phyloP scores from a whole-genome alignment of 495 filamentous ascomycete genomes.

The Durotheca rogersii region DNA sequence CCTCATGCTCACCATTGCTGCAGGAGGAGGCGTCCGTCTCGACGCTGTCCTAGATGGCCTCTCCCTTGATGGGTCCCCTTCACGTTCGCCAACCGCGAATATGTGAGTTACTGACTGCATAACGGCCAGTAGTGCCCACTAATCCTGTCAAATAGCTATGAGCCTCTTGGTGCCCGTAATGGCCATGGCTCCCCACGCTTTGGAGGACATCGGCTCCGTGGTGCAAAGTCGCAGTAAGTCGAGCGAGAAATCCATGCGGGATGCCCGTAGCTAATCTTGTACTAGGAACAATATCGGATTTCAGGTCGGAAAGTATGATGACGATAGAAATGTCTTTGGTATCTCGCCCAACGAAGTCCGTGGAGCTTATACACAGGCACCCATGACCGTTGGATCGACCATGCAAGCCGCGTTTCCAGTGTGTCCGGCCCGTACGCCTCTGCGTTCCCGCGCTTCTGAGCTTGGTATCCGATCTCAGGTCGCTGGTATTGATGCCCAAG shows the following conservation, averaged over 20 bases:
- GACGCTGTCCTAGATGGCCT: constrained; percentile 7
- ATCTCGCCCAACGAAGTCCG: constrained; percentile 1
- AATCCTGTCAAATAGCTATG: constrained; percentile 1
- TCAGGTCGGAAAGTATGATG: constrained; percentile 4
- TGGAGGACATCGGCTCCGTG: background rate
- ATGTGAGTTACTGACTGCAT: constrained; percentile 2
- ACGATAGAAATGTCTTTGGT: constrained; percentile 15
- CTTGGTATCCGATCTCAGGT: constrained; percentile 12
- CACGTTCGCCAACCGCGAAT: too few species aligned
- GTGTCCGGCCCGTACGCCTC: constrained; percentile 1
- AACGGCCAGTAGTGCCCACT: background rate
- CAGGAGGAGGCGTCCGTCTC: constrained; percentile 19
- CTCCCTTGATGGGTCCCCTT: constrained; percentile 3
- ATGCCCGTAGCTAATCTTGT: background rate
- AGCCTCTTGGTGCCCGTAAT: background rate
- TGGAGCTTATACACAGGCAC: background rate
- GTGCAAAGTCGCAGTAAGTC: constrained; percentile 9
- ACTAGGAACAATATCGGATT: constrained; percentile 4
- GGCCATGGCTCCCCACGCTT: background rate
- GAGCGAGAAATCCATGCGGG: background rate
- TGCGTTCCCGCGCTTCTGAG: constrained; percentile 11
- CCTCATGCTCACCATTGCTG: constrained; percentile 4
- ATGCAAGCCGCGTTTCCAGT: constrained; percentile 17
- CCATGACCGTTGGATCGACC: background rate
- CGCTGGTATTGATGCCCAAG: constrained; percentile 56